phyloP scores from a whole-genome alignment of 2,329 filamentous ascomycete genomes.

The Cyphellophora attinorum region DNA sequence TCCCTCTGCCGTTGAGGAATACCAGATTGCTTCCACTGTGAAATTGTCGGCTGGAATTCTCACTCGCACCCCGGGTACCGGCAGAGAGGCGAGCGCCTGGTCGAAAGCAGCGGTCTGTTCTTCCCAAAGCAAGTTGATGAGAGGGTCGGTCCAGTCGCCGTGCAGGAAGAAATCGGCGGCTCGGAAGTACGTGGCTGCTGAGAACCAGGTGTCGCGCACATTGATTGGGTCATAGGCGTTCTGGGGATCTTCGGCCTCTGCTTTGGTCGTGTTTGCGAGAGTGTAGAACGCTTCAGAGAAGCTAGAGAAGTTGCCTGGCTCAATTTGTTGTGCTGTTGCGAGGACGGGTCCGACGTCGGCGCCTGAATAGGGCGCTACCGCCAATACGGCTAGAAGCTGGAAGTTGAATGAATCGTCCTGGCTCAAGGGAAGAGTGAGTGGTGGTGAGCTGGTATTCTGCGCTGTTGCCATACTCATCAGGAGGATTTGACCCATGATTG shows the following conservation, averaged over 20 bases:
- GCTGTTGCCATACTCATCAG: no score
- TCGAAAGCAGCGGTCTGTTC: slow-evolving; percentile 28
- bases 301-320: slow-evolving; percentile 11
- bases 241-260: slow-evolving; percentile 11
- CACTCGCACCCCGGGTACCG: slow-evolving; percentile 27
- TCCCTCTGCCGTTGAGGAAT: slow-evolving; percentile 14
- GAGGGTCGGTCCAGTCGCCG: slow-evolving; percentile 30
- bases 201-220: slow-evolving; percentile 23
- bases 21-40: slow-evolving; percentile 29
- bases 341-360: slow-evolving; percentile 13
- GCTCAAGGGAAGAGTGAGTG: slow-evolving; percentile 14
- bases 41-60: slow-evolving; percentile 23
- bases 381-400: slow-evolving; percentile 9
- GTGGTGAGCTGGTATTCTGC: no score
- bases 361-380: slow-evolving; percentile 9
- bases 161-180: slow-evolving; percentile 34
- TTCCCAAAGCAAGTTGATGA: slow-evolving; percentile 29
- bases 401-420: slow-evolving; percentile 15
- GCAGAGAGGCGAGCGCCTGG: slow-evolving; percentile 26
- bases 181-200: slow-evolving; percentile 33
- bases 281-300: slow-evolving; percentile 13
- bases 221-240: slow-evolving; percentile 14
- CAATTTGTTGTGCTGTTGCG: slow-evolving; percentile 13
- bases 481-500: no score
- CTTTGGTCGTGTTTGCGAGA: slow-evolving; percentile 13